Conservation (phyloP, 345 rosid genomes). For the Heritiera littoralis region DNA sequence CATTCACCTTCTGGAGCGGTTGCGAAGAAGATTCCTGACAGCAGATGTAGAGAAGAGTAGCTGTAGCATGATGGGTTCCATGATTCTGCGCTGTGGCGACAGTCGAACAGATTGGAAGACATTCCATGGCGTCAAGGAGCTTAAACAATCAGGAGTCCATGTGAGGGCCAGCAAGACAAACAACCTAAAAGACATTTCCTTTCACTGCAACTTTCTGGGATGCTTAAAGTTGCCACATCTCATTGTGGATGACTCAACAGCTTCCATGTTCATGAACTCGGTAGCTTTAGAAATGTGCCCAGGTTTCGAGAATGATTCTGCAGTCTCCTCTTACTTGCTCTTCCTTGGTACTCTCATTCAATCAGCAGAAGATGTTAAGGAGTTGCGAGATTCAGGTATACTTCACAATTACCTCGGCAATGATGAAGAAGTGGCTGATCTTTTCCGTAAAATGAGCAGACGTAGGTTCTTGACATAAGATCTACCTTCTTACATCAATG, state of each 20-base stretch:
- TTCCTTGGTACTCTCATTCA: background rate
- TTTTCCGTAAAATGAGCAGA: background rate
- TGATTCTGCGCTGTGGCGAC: no score
- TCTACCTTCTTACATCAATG: accelerated
- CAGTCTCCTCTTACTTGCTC: background rate
- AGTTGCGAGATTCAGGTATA: background rate
- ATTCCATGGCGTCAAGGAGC: background rate
- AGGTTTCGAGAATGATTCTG: background rate
- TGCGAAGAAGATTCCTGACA: background rate
- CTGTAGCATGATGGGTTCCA: background rate
- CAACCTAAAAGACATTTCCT: background rate
- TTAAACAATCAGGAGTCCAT: background rate
- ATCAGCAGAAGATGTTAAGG: background rate
- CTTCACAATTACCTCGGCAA: background rate
- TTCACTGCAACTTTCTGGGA: background rate
- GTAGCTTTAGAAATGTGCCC: background rate
- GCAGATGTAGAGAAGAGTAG: background rate
- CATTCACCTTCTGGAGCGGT: no score
- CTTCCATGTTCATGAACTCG: background rate
- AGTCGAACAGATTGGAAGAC: no score
- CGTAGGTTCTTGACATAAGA: background rate
- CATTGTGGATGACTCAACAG: background rate
- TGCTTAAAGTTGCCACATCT: background rate
- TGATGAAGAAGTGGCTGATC: background rate
- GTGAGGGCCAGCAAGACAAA: background rate